Conservation (phyloP, 768 basidiomycete species). For the Hortiboletus campestris region DNA sequence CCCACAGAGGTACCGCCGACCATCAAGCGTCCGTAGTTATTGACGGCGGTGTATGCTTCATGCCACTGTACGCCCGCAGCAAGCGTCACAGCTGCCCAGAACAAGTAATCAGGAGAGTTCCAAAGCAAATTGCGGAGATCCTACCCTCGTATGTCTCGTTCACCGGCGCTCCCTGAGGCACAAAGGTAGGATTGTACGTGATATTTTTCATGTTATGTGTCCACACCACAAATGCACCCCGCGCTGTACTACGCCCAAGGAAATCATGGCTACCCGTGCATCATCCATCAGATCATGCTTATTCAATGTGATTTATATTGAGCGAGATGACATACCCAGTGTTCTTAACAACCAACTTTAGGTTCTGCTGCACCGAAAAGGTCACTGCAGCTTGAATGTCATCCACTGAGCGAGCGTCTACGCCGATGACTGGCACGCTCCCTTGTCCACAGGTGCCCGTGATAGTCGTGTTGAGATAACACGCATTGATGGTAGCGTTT, state of each 20-base stretch:
- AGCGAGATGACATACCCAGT: conserved; percentile 20
- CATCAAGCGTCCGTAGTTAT: conserved; percentile 39
- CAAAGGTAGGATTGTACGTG: conserved; percentile 30
- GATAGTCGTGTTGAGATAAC: conserved; percentile 33
- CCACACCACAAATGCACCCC: conserved; percentile 41
- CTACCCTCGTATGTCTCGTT: conserved; percentile 24
- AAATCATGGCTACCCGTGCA: conserved; percentile 34
- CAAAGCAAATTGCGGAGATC: neutral
- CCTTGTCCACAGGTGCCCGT: conserved; percentile 22
- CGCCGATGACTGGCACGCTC: conserved; percentile 24
- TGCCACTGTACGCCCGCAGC: conserved; percentile 50
- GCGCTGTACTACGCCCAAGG: conserved; percentile 40
- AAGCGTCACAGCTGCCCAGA: conserved; percentile 26
- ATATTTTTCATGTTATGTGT: conserved; percentile 43
- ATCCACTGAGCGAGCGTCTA: conserved; percentile 21
- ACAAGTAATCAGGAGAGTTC: conserved; percentile 12
- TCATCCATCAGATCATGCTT: neutral
- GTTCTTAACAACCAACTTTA: conserved; percentile 29
- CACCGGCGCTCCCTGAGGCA: conserved; percentile 32
- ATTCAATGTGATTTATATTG: too few species aligned
- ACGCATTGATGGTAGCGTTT: conserved; percentile 44
- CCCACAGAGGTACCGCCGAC: conserved; percentile 43
- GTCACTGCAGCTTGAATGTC: conserved; percentile 28
- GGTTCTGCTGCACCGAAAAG: conserved; percentile 20
- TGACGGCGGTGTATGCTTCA: conserved; percentile 42